These are phyloP conservation scores for Trichoderma brevicompactum DNA, from an alignment of 2,329 filamentous ascomycete genomes.

Conservation along the genomic window DNA sequence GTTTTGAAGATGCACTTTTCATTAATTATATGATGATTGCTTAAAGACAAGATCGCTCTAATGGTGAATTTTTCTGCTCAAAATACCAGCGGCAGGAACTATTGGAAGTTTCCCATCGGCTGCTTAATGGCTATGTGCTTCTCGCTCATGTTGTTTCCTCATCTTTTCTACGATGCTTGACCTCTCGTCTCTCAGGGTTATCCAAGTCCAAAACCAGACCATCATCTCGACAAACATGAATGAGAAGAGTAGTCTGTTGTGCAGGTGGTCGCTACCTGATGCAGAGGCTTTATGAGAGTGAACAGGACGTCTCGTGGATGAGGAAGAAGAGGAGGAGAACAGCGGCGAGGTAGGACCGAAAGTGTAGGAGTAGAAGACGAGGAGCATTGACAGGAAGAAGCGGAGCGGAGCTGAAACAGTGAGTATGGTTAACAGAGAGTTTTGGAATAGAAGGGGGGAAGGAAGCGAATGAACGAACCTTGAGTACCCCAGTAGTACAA, in stretches of 20 bases:
- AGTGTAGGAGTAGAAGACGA: conserved; percentile 68
- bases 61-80: not conserved
- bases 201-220: conserved; percentile 85
- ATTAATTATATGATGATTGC: not conserved
- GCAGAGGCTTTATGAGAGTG: conserved; percentile 37
- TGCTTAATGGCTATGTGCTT: conserved; percentile 10
- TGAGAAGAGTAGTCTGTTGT: conserved; percentile 83
- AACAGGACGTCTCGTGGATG: conserved; percentile 38
- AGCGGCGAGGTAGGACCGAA: conserved; percentile 54
- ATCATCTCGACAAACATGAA: conserved; percentile 84
- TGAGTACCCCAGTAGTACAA: conserved; percentile 69
- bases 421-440: conserved; percentile 20
- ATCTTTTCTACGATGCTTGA: conserved; percentile 47
- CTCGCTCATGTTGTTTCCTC: conserved; percentile 35
- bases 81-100: not conserved
- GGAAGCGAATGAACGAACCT: conserved; percentile 50
- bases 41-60: not conserved
- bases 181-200: conserved; percentile 70
- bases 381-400: conserved; percentile 62
- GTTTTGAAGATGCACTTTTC: not conserved
- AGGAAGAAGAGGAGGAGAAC: conserved; percentile 40
- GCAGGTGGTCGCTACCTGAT: conserved; percentile 69
- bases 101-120: not conserved
- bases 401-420: conserved; percentile 61
- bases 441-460: conserved; percentile 35